phyloP scores from a whole-genome alignment of 805 yeast genomes.

The Komagataella kurtzmanii region DNA sequence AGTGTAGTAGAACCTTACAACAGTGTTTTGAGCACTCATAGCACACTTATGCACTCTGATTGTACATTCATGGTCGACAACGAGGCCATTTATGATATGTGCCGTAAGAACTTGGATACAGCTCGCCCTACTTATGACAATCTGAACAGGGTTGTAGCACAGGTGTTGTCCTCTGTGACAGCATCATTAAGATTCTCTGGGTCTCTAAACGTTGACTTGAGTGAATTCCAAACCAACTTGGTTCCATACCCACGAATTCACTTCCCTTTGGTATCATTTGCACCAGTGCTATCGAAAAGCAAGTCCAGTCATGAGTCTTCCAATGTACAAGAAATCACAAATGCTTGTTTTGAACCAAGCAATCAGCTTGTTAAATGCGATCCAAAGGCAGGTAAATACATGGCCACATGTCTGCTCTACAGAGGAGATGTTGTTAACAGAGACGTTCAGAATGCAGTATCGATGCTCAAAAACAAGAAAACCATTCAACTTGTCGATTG shows the following conservation, averaged over 20 bases:
- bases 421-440: slow-evolving; percentile 91
- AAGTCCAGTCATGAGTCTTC: slow-evolving; percentile 85
- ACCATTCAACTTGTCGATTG: slow-evolving; percentile 89
- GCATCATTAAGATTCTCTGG: slow-evolving; percentile 90
- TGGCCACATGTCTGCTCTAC: slow-evolving; percentile 88
- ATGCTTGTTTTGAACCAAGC: slow-evolving; percentile 87
- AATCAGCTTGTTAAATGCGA: slow-evolving; percentile 95
- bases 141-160: slow-evolving; percentile 78
- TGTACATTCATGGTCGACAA: slow-evolving; percentile 94
- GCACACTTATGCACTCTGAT: slow-evolving; percentile 88
- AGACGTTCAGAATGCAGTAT: slow-evolving; percentile 85
- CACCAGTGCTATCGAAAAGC: slow-evolving; percentile 73
- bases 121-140: slow-evolving; percentile 71
- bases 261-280: slow-evolving; percentile 89
- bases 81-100: slow-evolving; percentile 90
- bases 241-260: slow-evolving; percentile 95
- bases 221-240: slow-evolving; percentile 89
- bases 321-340: slow-evolving; percentile 79
- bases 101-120: slow-evolving; percentile 79
- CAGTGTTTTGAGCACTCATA: slow-evolving; percentile 84
- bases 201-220: slow-evolving; percentile 81
- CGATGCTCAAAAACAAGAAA: slow-evolving; percentile 76
- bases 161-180: slow-evolving; percentile 86
- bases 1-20: slow-evolving; percentile 92
- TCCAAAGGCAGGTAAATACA: slow-evolving; percentile 81